Evolutionary conservation across 768 basidiomycete species (phyloP), one percentile per base, ranked within the genome.

Genomic region (Macrolepiota albuminosa): DNA sequence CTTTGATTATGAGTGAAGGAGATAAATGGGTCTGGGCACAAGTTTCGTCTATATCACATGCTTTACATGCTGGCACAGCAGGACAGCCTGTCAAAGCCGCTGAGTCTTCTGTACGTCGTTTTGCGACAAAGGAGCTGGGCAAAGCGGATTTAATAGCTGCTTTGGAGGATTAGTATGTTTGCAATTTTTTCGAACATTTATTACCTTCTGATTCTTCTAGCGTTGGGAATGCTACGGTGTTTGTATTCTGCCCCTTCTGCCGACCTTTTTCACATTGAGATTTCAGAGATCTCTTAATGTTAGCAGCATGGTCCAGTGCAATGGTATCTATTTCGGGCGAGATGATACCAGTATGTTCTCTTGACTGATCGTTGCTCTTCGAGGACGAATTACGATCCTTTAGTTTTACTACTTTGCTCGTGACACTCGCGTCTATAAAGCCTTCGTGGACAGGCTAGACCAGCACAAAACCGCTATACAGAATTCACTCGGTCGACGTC

Each of bases 1-100:
- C 93, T 16, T 76, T 98, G 39, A 85, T 98, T 65, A 98, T 98
- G 95, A 93, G 91, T 58, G 95, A 97, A 77, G 95, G 95, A 16
- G 91, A 95, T 65, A 82, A 84, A 62, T 97, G 93, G 91, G 82
- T 98, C n/a, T 77, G 77, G 59, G 80, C 84, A 2, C 84, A 93
- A 60, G 82, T 86, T 4, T 79, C 82, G 18, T 84, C 84, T 49
- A 76, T 95, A 56, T 81, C 85, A 0, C 81, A 87, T 46, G 87
- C 92, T 3, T 75, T 97, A 58, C 83, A 84, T 46, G 77, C 82
- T 1, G 88, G 88, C 0, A 81, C 82, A 16, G 79, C 78, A 54
- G 88, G 87, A 1, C 81, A 84, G 63, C 95, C 95, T 2, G 93
- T 97, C 1, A 72, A 79, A 34, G 81, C 83, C 8, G 93, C 95